Conservation (phyloP, 2,329 filamentous ascomycete genomes). For the Apiospora hydei region DNA sequence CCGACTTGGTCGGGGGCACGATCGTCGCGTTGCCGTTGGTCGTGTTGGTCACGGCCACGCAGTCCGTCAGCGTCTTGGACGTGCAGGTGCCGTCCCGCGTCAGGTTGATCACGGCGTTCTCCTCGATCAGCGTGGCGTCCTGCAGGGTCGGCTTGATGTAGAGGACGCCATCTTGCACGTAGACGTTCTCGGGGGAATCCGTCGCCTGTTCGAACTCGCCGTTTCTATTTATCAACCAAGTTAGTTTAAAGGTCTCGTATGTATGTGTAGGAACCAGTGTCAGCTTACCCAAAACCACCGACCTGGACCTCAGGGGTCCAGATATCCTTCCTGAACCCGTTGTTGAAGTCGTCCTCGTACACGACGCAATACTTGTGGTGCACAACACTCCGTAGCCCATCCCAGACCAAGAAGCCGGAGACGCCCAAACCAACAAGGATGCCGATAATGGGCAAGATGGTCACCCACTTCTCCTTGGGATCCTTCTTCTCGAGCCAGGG, state of each 20-base stretch:
- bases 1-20: slow-evolving; percentile 79
- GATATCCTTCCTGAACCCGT: slow-evolving; percentile 63
- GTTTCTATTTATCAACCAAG: slow-evolving; percentile 59
- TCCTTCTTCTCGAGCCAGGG: slow-evolving; percentile 79
- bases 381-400: slow-evolving; percentile 74
- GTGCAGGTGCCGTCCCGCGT: slow-evolving; percentile 72
- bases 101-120: slow-evolving; percentile 73
- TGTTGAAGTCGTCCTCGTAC: slow-evolving; percentile 70
- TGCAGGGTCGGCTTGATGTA: slow-evolving; percentile 81
- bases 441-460: slow-evolving; percentile 78
- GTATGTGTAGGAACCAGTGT: background rate
- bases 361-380: slow-evolving; percentile 77
- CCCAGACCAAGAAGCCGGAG: slow-evolving; percentile 76
- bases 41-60: slow-evolving; percentile 75
- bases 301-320: slow-evolving; percentile 81
- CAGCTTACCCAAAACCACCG: slow-evolving; percentile 75
- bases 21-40: slow-evolving; percentile 75
- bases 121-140: slow-evolving; percentile 69
- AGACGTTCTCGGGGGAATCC: slow-evolving; percentile 75
- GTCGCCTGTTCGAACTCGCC: slow-evolving; percentile 85
- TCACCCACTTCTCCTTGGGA: slow-evolving; percentile 85
- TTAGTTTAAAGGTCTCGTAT: background rate
- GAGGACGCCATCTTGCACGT: slow-evolving; percentile 71
- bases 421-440: slow-evolving; percentile 72
- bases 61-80: slow-evolving; percentile 64